These are phyloP conservation scores for Lichenothelia convexa DNA, from an alignment of 495 filamentous ascomycete genomes.

Conservation along the genomic window DNA sequence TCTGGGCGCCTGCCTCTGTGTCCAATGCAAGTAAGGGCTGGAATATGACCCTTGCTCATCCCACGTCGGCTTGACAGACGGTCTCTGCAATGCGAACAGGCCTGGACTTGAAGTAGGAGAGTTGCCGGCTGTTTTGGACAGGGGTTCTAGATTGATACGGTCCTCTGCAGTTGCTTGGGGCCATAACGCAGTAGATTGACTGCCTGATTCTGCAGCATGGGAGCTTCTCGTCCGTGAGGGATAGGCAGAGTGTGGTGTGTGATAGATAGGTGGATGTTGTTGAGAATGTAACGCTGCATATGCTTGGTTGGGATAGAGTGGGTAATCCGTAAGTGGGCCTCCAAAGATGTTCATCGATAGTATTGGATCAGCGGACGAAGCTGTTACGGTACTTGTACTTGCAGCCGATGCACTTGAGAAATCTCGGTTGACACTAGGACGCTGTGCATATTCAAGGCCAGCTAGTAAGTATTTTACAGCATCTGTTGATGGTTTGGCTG, in stretches of 20 bases:
- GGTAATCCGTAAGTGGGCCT: slow-evolving; percentile 9
- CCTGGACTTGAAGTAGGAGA: slow-evolving; percentile 23
- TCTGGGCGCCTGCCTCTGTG: slow-evolving; percentile 22
- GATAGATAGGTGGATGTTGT: slow-evolving; percentile 17
- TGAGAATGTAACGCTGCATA: slow-evolving; percentile 26
- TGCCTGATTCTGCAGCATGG: slow-evolving; percentile 4
- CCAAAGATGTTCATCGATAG: slow-evolving; percentile 2
- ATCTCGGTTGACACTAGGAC: slow-evolving; percentile 13
- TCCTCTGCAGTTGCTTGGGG: too few relatives aligned
- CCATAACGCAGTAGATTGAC: too few relatives aligned
- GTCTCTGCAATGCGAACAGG: slow-evolving; percentile 18
- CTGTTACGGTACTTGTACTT: slow-evolving; percentile 14
- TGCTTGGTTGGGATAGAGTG: slow-evolving; percentile 23
- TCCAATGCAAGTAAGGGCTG: slow-evolving; percentile 24
- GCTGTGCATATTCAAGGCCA: slow-evolving; percentile 3
- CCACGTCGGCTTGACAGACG: slow-evolving; percentile 5
- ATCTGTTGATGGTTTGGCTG: too few relatives aligned
- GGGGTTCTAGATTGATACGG: slow-evolving; percentile 12
- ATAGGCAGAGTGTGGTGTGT: slow-evolving; percentile 6
- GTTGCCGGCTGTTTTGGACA: slow-evolving; percentile 21
- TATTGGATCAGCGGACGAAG: slow-evolving; percentile 8
- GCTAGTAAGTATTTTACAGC: background rate
- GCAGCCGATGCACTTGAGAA: slow-evolving; percentile 14
- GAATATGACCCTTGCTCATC: slow-evolving; percentile 20
- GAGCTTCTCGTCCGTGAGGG: slow-evolving; percentile 17